These are phyloP conservation scores for Alternaria triticimaculans DNA, from an alignment of 2,329 filamentous ascomycete species.

Conservation along the genomic window DNA sequence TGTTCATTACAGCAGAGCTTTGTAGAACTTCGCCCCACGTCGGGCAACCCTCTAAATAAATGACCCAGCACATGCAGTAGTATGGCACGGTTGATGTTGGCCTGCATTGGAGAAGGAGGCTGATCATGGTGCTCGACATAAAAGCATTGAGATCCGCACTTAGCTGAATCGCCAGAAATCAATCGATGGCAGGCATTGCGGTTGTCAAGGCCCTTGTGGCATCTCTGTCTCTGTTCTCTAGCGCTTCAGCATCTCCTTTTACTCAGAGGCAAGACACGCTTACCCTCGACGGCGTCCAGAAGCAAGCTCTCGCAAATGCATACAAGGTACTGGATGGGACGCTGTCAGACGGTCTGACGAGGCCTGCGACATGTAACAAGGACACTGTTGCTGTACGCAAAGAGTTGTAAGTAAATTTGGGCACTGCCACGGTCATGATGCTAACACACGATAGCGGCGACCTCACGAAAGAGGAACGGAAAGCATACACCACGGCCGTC, in stretches of 20 bases:
- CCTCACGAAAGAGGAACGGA: slow-evolving; percentile 37
- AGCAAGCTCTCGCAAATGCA: slow-evolving; percentile 36
- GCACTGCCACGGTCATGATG: neutral
- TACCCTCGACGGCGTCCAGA: slow-evolving; percentile 32
- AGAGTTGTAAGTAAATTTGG: slow-evolving; percentile 51
- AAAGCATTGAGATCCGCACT: neutral
- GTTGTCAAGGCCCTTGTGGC: slow-evolving; percentile 30
- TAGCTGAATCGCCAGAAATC: neutral
- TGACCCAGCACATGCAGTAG: neutral
- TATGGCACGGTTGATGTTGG: neutral
- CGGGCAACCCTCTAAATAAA: slow-evolving; percentile 11
- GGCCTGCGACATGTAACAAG: slow-evolving; percentile 43
- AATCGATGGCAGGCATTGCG: slow-evolving; percentile 29
- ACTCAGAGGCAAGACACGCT: slow-evolving; percentile 27
- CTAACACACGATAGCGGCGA: slow-evolving; percentile 28
- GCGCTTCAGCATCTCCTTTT: slow-evolving; percentile 26
- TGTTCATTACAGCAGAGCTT: neutral
- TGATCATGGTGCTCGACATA: neutral
- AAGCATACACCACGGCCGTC: slow-evolving; percentile 44
- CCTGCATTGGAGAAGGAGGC: neutral
- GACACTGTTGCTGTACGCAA: slow-evolving; percentile 51
- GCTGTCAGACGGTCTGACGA: slow-evolving; percentile 35
- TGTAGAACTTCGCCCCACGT: neutral
- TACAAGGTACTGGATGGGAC: slow-evolving; percentile 39
- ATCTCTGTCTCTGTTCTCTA: slow-evolving; percentile 29